phyloP scores from a whole-genome alignment of 78 protist species.

The Creolimax fragrantissima region DNA sequence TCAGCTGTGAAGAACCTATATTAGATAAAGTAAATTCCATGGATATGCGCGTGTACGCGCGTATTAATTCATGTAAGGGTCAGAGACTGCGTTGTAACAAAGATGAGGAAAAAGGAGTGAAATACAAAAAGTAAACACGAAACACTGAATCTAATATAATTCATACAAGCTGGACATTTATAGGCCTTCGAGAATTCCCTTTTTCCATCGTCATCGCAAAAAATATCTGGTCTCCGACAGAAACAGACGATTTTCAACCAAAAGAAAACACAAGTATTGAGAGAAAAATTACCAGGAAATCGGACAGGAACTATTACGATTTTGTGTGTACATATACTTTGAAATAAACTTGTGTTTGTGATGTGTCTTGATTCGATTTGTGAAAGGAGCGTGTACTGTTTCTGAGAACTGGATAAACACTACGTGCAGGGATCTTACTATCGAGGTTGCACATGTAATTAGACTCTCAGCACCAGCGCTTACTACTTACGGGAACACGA shows the following conservation, averaged over 20 bases:
- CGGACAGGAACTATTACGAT: neutral
- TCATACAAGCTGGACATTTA: neutral
- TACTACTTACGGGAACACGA: neutral
- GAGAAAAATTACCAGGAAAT: neutral
- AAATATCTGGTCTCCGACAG: too few relatives aligned
- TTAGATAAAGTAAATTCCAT: too few relatives aligned
- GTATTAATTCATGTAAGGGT: too few relatives aligned
- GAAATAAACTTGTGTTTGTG: neutral
- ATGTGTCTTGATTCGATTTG: neutral
- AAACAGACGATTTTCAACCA: too few relatives aligned
- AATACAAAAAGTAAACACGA: neutral
- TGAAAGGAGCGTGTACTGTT: neutral
- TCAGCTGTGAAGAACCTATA: neutral
- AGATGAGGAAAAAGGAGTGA: neutral
- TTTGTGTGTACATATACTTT: too few relatives aligned
- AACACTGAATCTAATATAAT: neutral
- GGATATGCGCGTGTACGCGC: too few relatives aligned
- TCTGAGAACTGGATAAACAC: neutral
- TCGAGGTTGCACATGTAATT: neutral
- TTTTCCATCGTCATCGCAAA: neutral
- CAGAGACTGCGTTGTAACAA: neutral
- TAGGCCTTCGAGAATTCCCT: neutral
- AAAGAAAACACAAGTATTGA: neutral
- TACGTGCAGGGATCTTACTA: neutral
- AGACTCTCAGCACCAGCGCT: neutral